These are phyloP conservation scores for Suillus alpinus DNA, from an alignment of 768 basidiomycete species.

Conservation along the genomic window DNA sequence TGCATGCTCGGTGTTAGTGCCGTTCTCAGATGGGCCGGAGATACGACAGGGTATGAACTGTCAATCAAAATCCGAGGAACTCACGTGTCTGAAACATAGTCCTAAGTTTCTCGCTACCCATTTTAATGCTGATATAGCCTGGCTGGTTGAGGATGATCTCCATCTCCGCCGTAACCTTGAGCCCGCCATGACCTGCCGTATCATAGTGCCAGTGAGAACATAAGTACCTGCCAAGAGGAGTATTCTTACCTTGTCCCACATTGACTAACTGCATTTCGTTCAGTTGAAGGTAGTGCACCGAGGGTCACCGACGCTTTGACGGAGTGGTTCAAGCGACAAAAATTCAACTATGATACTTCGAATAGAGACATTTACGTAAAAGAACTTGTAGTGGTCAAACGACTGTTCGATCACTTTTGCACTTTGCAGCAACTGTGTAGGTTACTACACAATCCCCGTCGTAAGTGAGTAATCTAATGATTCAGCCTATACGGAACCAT, in stretches of 20 bases:
- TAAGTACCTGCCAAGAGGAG: not conserved
- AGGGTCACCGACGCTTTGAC: not conserved
- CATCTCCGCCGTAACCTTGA: conserved; percentile 27
- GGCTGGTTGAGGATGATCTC: conserved; percentile 21
- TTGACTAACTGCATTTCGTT: not conserved
- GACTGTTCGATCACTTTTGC: no score
- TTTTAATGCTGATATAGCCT: conserved; percentile 22
- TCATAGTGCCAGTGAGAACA: not conserved
- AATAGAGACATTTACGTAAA: not conserved
- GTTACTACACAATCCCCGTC: not conserved
- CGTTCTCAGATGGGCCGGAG: not conserved
- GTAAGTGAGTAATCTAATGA: not conserved
- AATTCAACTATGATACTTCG: no score
- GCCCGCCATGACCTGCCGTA: conserved; percentile 12
- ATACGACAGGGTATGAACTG: not conserved
- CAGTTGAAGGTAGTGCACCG: not conserved
- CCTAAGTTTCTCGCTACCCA: conserved; percentile 26
- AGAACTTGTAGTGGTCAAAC: no score
- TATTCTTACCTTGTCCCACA: not conserved
- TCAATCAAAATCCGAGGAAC: conserved; percentile 5
- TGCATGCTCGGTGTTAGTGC: not conserved
- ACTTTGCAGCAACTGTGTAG: no score
- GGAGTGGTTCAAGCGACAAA: not conserved
- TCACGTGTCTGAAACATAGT: conserved; percentile 28
- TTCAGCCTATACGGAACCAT: not conserved